Evolutionary conservation across 75 land plant species (phyloP), one percentile per base, ranked within the genome.

Genomic region (Sequoia sempervirens): DNA sequence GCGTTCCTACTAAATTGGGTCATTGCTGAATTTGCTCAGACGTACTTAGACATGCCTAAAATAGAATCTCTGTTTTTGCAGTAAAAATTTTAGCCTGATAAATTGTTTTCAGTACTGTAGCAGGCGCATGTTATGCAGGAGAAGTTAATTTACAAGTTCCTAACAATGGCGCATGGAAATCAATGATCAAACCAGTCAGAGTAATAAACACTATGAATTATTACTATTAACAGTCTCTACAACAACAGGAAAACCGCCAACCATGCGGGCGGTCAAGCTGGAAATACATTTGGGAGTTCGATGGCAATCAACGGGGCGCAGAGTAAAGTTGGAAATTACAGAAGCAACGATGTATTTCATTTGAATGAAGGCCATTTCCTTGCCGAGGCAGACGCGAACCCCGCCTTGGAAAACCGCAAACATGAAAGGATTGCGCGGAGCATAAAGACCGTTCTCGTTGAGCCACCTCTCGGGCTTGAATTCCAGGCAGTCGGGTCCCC

Each of bases 381-480:
- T 90, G 6, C 91, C 91, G 23, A 89, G 47, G 61, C 91, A 90
- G 41, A 86, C 3, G 4, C 91, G 87, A 1, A 85, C 86, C 1
- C 91, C 91, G 15, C 84, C 90, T 37, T 86, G 86, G 79, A 90
- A 90, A 26, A 79, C 91, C 4, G 88, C 15, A 41, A 46, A 90
- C 54, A 87, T 89, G 85, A 82, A 89, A 12, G 87, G 80, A 74
- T 70, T 87, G 81, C 73, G 85, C 69, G 82, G 83, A 3, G 80
- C 75, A 81, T 85, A 89, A 0, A 26, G 64, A 2, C 90, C 90
- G 4, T 79, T 76, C 2, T 82, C 45, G 40, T 52, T 7, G 0
- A 90, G 83, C 90, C 90, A 90, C 43, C 92, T 61, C 84, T 90
- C 90, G 15, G 92, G 92, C 69, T 45, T 50, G 80, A 87, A 91